Base-by-base conservation (phyloP, 805 yeast species). In the Candida odintsovae region DNA sequence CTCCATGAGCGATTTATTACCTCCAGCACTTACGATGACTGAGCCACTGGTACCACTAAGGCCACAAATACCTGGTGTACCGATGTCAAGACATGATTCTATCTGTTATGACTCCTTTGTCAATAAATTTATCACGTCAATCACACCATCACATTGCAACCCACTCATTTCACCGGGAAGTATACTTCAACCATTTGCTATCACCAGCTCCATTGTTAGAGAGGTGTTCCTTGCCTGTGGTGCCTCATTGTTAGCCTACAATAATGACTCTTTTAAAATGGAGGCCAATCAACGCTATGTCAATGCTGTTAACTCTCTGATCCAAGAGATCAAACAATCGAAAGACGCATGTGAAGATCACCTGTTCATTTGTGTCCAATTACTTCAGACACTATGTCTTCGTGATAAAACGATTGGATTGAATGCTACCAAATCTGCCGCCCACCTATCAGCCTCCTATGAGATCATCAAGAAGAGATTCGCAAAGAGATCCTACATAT, bases 201-300 rank as follows among this genome's bases (percentile, higher is more conserved):
- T 51, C 10, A 40, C 50, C 0, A 53, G 50, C 41, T 3, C 38
- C 12, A 50, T 53, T 2, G 59, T 54, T 4, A 41, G 61, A 18
- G 58, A 55, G 33, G 52, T 55, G 19, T 56, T 54, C 44, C 37
- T 57, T 3, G 59, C 63, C 0, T 57, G 62, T 50, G 63, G 63
- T 21, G 58, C 63, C 2, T 50, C 62, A 3, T 47, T 54, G 16
- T 20, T 55, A 19, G 58, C 62, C 1, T 57, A 50, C 40, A 28
- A 46, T 7, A 50, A 55, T 13, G 61, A 56, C 35, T 40, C 42
- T 21, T 58, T 45, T 29, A 44, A 47, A 5, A 31, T 41, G 6
- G 48, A 46, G 21, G 57, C 60, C 2, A 46, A 49, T 35, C 48
- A 46, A 10, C 45, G 59, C 25, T 59, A 59, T 33, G 50, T 52